phyloP scores from a whole-genome alignment of 495 filamentous ascomycete species.

The Darksidea phi region DNA sequence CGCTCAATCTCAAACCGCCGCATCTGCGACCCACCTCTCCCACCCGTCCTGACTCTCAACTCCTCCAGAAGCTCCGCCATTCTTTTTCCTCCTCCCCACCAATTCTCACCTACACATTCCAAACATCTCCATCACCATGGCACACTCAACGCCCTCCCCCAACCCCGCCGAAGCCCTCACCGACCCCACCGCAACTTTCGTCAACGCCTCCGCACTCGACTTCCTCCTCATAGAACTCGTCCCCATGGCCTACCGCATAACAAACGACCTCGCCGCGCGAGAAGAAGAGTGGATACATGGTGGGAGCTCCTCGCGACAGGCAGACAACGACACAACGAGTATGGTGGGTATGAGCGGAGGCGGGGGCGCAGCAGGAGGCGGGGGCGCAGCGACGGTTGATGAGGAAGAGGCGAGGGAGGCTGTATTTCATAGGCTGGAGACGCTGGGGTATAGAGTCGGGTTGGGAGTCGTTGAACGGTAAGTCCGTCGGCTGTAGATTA shows the following conservation, averaged over 20 bases:
- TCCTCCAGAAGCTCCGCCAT: no score
- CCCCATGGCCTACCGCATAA: constrained; percentile 83
- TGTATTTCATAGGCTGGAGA: constrained; percentile 80
- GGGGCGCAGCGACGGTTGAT: constrained; percentile 49
- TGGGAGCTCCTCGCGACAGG: background rate
- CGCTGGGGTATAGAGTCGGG: constrained; percentile 85
- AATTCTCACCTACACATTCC: background rate
- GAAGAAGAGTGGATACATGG: constrained; percentile 38
- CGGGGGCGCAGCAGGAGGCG: constrained; percentile 34
- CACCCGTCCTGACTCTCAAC: no score
- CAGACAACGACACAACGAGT: constrained; percentile 7
- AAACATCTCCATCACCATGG: background rate
- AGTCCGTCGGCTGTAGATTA: no score
- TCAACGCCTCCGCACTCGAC: constrained; percentile 80
- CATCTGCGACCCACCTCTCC: no score
- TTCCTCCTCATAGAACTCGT: constrained; percentile 95
- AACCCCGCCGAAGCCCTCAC: constrained; percentile 38
- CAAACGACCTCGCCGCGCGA: constrained; percentile 50
- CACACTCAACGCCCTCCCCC: constrained; percentile 13
- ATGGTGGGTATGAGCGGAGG: constrained; percentile 9
- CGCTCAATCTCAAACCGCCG: no score
- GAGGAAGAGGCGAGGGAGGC: constrained; percentile 79
- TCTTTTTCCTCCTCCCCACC: no score
- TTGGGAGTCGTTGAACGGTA: constrained; percentile 91
- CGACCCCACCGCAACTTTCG: constrained; percentile 74